A percentile compares a stretch with the other conserved stretches of the same genome.
Conservation (phyloP, 139 green algal species). For the Micromonas pusilla region DNA sequence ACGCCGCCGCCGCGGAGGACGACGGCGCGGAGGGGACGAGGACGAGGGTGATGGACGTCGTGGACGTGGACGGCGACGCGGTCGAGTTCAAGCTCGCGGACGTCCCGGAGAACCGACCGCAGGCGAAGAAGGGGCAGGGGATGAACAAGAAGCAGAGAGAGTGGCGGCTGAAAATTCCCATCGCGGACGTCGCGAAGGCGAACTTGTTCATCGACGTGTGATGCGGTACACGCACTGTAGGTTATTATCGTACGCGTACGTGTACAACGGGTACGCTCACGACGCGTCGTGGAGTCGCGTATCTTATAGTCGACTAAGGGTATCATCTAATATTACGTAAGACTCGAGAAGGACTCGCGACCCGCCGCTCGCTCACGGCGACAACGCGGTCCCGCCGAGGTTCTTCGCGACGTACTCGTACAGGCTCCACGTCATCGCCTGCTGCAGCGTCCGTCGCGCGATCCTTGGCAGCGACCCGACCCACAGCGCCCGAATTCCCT, state of each 20-base stretch:
- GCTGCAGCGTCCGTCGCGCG: slow-evolving; percentile 4
- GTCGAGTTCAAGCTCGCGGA: slow-evolving; percentile 13
- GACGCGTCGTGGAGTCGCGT: too few relatives aligned
- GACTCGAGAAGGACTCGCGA: not conserved
- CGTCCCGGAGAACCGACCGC: slow-evolving; percentile 6
- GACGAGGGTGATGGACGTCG: slow-evolving; percentile 3
- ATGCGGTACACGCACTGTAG: too few relatives aligned
- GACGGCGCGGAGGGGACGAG: not conserved
- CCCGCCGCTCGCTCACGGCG: not conserved
- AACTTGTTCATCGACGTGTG: slow-evolving; percentile 1
- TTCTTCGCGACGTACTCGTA: not conserved
- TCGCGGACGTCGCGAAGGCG: not conserved
- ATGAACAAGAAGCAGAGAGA: slow-evolving; percentile 20
- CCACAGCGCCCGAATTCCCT: slow-evolving; percentile 3
- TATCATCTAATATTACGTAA: not conserved
- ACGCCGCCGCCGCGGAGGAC: not conserved
- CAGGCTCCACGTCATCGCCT: slow-evolving; percentile 26
- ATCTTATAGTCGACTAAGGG: too few relatives aligned
- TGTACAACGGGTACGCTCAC: not conserved
- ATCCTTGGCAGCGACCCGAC: slow-evolving; percentile 4
- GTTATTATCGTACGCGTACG: not conserved
- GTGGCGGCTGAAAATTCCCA: not conserved
- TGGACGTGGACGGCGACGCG: not conserved
- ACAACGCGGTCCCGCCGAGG: not conserved
- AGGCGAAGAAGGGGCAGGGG: slow-evolving; percentile 6